Evolutionary conservation across 345 rosid genomes (phyloP), one percentile per base, ranked within the genome.

Genomic region (Eucalyptus marginata): DNA sequence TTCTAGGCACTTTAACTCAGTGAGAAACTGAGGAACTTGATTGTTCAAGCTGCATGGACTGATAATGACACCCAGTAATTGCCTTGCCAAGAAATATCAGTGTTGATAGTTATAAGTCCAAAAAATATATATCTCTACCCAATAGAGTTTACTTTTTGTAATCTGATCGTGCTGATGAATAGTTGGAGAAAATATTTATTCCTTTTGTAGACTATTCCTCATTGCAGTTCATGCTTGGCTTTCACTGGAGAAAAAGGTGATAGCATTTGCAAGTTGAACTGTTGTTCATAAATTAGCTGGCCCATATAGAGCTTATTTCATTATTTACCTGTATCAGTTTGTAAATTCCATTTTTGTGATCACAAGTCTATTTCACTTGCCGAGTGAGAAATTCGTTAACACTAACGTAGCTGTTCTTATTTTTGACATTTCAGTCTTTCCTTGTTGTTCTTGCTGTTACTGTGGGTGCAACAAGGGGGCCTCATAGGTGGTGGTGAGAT

Each of bases 401-500:
- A 76, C 58, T 87, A 47, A 66, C 44, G 0, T 40, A 17, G 43
- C 27, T 8, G 50, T 68, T 66, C 5, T 52, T 89, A 15, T 46
- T 66, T 81, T 43, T 51, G 4, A 15, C 47, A 52, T n/a, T 90
- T 87, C 97, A 96, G 99, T 90, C 98, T 4, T 66, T 94, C 88
- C 92, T 97, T 83, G 92, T 96, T 17, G 31, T 94, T 90, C 90
- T 96, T 81, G 97, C 95, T 49, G n/a, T 95, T 87, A 93, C 90
- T 89, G 89, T 97, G 54, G 96, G 98, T 43, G 90, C 89, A 87
- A 92, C 96, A 59, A 93, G 91, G 91, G 93, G 94, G 90, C 68
- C 93, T 88, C 89, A 89, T 88, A 36, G 87, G 89, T 95, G 97
- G 89, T 95, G 97, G 97, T 94, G 92, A 91, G 64, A 81, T 86